Evolutionary conservation across 2,329 filamentous ascomycete genomes (phyloP).

Genomic region (Xylaria sp.): DNA sequence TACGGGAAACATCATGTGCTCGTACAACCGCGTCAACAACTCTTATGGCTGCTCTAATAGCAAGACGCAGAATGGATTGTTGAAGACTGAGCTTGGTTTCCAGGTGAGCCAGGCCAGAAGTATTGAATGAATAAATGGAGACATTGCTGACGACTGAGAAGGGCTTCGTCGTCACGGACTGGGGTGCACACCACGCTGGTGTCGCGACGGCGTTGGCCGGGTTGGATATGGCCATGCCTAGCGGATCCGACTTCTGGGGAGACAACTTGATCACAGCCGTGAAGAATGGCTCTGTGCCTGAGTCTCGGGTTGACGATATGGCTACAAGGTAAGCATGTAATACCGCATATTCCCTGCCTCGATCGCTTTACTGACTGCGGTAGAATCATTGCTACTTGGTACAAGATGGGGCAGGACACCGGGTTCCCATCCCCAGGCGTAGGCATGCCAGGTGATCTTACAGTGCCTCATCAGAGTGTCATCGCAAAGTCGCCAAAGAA

Average conservation of each 20-base stretch:
- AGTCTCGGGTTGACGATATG: conserved; percentile 57
- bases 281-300: conserved; percentile 53
- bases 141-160: conserved; percentile 31
- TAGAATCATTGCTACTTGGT: conserved; percentile 50
- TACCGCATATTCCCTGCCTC: neutral
- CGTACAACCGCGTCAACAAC: conserved; percentile 67
- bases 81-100: conserved; percentile 58
- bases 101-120: conserved; percentile 33
- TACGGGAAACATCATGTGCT: conserved; percentile 54
- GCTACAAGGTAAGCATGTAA: conserved; percentile 35
- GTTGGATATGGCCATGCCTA: conserved; percentile 67
- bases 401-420: conserved; percentile 47
- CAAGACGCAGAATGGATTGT: conserved; percentile 58
- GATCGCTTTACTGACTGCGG: conserved; percentile 4
- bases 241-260: conserved; percentile 37
- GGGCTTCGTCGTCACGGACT: conserved; percentile 65
- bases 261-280: conserved; percentile 54
- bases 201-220: conserved; percentile 58
- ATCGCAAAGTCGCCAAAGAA: conserved; percentile 46
- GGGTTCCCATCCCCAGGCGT: conserved; percentile 40
- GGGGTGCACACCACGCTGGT: conserved; percentile 61
- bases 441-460: conserved; percentile 46
- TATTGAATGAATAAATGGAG: conserved; percentile 36
- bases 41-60: conserved; percentile 67
- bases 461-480: conserved; percentile 45